These are phyloP conservation scores for Aphanomyces stellatus DNA, from an alignment of 352 stramenopile genomes.

Conservation along the genomic window DNA sequence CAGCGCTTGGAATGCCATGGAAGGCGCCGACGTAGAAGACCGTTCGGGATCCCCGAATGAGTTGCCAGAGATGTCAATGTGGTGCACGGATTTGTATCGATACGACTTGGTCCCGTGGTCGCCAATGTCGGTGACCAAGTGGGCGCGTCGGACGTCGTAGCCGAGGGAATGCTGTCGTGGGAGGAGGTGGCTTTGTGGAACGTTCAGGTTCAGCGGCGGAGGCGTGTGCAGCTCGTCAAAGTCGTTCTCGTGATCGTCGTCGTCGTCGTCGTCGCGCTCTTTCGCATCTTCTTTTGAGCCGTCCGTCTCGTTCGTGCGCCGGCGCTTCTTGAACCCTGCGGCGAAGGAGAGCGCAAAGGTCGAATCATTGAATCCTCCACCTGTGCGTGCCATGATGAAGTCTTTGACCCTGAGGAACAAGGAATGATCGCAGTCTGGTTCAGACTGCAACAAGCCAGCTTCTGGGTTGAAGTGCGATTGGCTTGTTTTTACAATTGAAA, in stretches of 20 bases:
- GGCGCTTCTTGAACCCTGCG: not conserved
- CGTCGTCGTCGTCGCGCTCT: slow-evolving; percentile 1
- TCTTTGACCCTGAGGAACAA: not conserved
- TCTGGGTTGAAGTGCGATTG: too few species aligned
- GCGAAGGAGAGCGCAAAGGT: not conserved
- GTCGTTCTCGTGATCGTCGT: slow-evolving; percentile 14
- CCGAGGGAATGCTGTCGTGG: not conserved
- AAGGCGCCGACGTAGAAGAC: not conserved
- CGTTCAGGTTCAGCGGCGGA: not conserved
- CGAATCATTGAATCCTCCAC: not conserved
- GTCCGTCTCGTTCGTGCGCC: not conserved
- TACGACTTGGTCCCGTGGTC: slow-evolving; percentile 9
- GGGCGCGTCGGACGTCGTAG: slow-evolving; percentile 4
- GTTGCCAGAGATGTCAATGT: not conserved
- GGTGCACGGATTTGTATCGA: slow-evolving; percentile 14
- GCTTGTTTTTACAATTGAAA: too few species aligned
- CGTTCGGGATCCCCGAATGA: not conserved
- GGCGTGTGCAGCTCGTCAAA: slow-evolving; percentile 17
- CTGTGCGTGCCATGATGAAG: not conserved
- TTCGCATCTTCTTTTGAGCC: not conserved
- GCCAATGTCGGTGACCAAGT: slow-evolving; percentile 17
- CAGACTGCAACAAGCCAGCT: too few species aligned
- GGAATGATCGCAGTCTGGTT: not conserved
- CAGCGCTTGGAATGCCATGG: not conserved
- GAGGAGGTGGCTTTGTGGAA: not conserved